Evolutionary conservation across 2,329 filamentous ascomycete species (phyloP), one percentile per base, ranked within the genome.

Genomic region (Anthostomella pinea): DNA sequence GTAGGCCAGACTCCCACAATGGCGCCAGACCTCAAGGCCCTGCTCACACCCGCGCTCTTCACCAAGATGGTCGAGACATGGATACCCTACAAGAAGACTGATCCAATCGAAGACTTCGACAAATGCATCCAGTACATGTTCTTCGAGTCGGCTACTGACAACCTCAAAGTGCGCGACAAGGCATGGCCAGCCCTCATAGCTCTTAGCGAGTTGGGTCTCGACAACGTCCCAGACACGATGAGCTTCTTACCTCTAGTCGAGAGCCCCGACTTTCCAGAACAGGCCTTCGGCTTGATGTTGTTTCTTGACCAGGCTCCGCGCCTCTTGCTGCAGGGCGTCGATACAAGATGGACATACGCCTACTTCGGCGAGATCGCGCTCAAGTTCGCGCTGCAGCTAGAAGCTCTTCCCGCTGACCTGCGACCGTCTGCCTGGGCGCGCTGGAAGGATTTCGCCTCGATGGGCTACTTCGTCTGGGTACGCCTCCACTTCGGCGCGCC

Each of bases 281-380:
- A 57, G 34, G 46, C 45, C 4, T 46, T 59, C 4, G 57, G 55
- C 7, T 39, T 61, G 15, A 47, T 48, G 25, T 41, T 59, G 3
- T 34, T 60, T 10, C 41, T 60, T 3, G 58, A 57, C 39, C 51
- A 60, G 31, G 48, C 30, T 8, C 46, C 54, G 3, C 46, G 57
- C 2, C 8, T 43, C 3, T 27, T 58, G 6, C 51, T 53, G 21
- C 11, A 34, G 9, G 52, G 52, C 21, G 38, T 58, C 16, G 51
- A 59, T 30, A 35, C 34, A 11, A 45, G 55, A 19, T 59, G 51
- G 43, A 52, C 41, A 5, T 44, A 51, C 23, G 46, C 24, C 17
- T 57, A 54, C 45, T 60, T 59, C 30, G 48, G 43, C 32, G 22
- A 43, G 14, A 28, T 56, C 22, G 41, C 48, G n/a, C 24, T 50